phyloP scores from a whole-genome alignment of 768 basidiomycete genomes.

The Leucosporidium creatinivorum region DNA sequence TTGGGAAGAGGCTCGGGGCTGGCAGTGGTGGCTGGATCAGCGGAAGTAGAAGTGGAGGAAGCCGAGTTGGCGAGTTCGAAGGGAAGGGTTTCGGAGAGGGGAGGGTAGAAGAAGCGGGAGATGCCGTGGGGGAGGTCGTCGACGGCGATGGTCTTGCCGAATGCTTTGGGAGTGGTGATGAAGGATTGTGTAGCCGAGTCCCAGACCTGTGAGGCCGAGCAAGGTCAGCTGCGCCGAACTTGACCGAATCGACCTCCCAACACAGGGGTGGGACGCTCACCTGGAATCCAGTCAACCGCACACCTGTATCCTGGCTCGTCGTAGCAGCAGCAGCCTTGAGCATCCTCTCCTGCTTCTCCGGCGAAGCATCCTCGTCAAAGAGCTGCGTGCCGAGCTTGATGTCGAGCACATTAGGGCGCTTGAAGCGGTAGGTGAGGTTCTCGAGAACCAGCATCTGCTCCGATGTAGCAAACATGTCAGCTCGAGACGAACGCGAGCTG shows the following conservation, averaged over 20 bases:
- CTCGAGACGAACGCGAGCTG: not conserved
- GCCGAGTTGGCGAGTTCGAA: constrained; percentile 36
- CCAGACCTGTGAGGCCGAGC: constrained; percentile 54
- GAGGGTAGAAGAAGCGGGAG: constrained; percentile 63
- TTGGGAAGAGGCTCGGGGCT: too few species aligned
- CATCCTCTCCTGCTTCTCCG: constrained; percentile 76
- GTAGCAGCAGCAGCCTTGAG: constrained; percentile 58
- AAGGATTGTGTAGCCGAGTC: constrained; percentile 54
- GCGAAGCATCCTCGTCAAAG: constrained; percentile 56
- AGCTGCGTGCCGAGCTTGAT: constrained; percentile 86
- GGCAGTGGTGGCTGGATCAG: constrained; percentile 42
- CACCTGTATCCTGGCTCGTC: constrained; percentile 66
- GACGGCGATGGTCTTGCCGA: constrained; percentile 66
- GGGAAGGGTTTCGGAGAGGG: constrained; percentile 1
- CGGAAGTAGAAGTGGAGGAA: constrained; percentile 53
- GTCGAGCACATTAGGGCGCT: constrained; percentile 78
- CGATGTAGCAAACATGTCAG: not conserved
- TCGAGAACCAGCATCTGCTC: constrained; percentile 49
- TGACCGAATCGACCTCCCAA: not conserved
- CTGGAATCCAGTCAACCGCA: constrained; percentile 84
- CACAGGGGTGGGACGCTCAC: constrained; percentile 45
- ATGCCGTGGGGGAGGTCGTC: constrained; percentile 70
- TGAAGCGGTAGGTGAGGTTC: constrained; percentile 67
- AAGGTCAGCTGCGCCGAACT: not conserved
- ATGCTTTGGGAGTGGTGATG: constrained; percentile 61